Evolutionary conservation across 768 basidiomycete genomes (phyloP).

Genomic region (Sutorius australiensis): DNA sequence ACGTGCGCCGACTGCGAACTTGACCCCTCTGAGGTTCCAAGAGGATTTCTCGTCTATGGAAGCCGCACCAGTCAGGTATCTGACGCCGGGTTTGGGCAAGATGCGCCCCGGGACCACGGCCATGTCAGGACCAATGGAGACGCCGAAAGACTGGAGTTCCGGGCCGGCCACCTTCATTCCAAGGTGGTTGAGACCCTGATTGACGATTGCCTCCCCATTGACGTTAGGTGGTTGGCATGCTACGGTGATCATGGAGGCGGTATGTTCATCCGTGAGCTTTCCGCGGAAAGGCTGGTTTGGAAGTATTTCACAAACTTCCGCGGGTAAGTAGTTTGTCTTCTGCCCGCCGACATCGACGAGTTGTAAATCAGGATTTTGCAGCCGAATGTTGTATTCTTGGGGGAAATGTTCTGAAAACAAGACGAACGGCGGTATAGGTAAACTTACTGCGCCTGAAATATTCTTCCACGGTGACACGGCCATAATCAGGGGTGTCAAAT

Average conservation of each 20-base stretch:
- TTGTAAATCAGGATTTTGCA: constrained; percentile 40
- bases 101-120: constrained; percentile 54
- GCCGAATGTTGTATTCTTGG: constrained; percentile 40
- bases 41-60: constrained; percentile 44
- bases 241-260: constrained; percentile 46
- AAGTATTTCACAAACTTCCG: constrained; percentile 49
- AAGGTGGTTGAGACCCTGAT: constrained; percentile 40
- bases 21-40: constrained; percentile 54
- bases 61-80: constrained; percentile 33
- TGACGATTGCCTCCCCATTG: constrained; percentile 44
- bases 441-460: constrained; percentile 47
- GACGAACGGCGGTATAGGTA: not conserved
- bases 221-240: constrained; percentile 49
- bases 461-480: constrained; percentile 42
- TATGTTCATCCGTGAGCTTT: constrained; percentile 55
- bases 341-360: constrained; percentile 48
- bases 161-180: constrained; percentile 37
- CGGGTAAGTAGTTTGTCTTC: constrained; percentile 40
- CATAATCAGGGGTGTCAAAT: constrained; percentile 40
- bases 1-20: constrained; percentile 54
- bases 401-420: not conserved
- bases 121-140: constrained; percentile 47
- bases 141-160: constrained; percentile 40
- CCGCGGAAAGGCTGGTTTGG: constrained; percentile 40
- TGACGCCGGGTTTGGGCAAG: constrained; percentile 41